Percentiles rank a stretch among this genome's conserved stretches.
Evolutionary conservation across 257 asterid species (phyloP).

Genomic region (Buddleja alternifolia): DNA sequence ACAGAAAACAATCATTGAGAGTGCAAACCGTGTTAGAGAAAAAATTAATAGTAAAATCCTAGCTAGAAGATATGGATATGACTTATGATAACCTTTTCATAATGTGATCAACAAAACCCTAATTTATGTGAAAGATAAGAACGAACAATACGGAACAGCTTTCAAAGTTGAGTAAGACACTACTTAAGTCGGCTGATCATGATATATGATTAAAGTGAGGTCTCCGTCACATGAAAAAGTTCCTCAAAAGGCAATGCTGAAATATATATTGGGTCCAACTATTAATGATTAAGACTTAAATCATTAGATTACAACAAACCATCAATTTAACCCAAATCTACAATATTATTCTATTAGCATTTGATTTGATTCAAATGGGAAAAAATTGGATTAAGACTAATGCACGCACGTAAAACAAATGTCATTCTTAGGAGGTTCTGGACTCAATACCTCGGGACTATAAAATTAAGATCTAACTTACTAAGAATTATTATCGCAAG

Average conservation of each 20-base stretch:
- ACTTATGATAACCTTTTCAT: not conserved
- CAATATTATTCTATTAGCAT: slow-evolving; percentile 2
- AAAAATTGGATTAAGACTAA: not conserved
- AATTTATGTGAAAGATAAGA: slow-evolving; percentile 31
- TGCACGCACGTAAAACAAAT: not conserved
- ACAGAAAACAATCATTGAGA: no score
- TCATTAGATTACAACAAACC: not conserved
- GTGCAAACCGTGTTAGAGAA: no score
- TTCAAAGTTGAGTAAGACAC: slow-evolving; percentile 41
- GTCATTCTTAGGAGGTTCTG: no score
- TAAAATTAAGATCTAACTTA: no score
- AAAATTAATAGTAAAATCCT: no score
- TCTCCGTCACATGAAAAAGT: slow-evolving; percentile 32
- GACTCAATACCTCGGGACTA: no score
- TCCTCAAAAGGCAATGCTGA: slow-evolving; percentile 4
- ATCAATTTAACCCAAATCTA: not conserved
- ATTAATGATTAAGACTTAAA: slow-evolving; percentile 6
- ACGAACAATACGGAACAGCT: slow-evolving; percentile 32
- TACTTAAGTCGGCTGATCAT: slow-evolving; percentile 23
- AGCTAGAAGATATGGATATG: slow-evolving; percentile 8
- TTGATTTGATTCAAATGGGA: not conserved
- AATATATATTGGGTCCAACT: not conserved
- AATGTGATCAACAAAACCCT: not conserved
- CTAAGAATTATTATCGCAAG: no score
- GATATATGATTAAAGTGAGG: slow-evolving; percentile 8